Percentiles rank a stretch among this genome's conserved stretches.
These are phyloP conservation scores for Endotrypanum monterogeii DNA, from an alignment of 208 protist species.

Conservation along the genomic window DNA sequence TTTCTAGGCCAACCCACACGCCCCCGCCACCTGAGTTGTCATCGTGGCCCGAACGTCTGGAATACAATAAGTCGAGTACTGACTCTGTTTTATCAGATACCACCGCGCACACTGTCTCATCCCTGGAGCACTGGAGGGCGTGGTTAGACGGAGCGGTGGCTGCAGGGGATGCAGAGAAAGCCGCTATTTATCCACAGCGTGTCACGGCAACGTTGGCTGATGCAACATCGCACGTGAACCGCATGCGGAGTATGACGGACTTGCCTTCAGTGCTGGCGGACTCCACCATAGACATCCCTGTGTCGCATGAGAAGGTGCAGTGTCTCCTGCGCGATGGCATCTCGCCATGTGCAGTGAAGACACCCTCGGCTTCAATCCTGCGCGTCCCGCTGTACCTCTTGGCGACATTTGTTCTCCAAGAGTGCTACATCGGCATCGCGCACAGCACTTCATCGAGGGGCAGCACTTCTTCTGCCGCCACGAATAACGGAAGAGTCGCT, in stretches of 20 bases:
- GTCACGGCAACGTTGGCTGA: background rate
- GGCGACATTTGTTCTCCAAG: conserved; percentile 25
- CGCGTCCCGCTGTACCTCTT: conserved; percentile 26
- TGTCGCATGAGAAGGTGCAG: background rate
- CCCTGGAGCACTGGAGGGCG: background rate
- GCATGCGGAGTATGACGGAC: background rate
- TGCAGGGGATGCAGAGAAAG: too few species aligned
- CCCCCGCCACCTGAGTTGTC: background rate
- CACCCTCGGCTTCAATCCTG: background rate
- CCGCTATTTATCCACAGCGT: background rate
- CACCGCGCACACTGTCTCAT: background rate
- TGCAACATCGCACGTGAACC: background rate
- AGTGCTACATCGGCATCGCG: conserved; percentile 9
- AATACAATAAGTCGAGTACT: background rate
- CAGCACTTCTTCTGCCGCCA: background rate
- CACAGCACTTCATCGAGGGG: background rate
- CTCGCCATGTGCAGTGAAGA: background rate
- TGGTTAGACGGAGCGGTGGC: background rate
- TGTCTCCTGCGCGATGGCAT: background rate
- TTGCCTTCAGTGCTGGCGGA: background rate
- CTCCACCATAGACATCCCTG: background rate
- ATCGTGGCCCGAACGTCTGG: background rate
- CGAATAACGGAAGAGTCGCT: background rate
- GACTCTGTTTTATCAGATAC: background rate
- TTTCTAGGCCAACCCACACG: background rate